Base-by-base conservation (phyloP, 441 rosid genomes). In the Euphorbia neoarborescens region DNA sequence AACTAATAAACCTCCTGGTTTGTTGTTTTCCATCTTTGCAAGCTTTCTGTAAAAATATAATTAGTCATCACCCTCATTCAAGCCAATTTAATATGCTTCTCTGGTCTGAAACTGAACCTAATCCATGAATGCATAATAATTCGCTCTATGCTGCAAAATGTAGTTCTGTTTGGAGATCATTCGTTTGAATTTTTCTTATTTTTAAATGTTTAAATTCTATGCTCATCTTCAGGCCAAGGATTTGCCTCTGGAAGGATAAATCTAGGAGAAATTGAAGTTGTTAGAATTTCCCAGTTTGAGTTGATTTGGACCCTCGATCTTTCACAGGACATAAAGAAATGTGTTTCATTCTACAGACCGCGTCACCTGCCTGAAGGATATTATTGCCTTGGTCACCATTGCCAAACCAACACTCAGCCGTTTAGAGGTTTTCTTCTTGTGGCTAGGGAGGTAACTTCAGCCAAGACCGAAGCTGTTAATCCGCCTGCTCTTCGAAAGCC, bases 181-280 rank as follows among this genome's bases (percentile, higher is more conserved):
- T 34, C 57, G 70, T 17, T 50, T 59, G 25, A 15, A 37, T 17
- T 14, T 40, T 12, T 8, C 37, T 3, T 35, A 27, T 35, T 27
- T 74, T 44, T 32, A 20, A 70, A 27, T 35, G 17, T 67, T 50
- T 28, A 32, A 20, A 69, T 65, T 42, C 35, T 51, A 25, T 75
- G 71, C 53, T 58, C 76, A 42, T 66, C 53, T 71, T 71, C 79
- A 88, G 94, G 92, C 73, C 79, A 69, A 50, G 96, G 85, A 66
- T 92, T 90, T 85, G 87, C 87, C 59, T 71, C 83, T 2, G 91
- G 91, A 70, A 89, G 77, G 74, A 83, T 90, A 79, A 77, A 68
- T 72, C 84, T 92, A 7, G 91, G 94, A 27, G 88, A 87, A 67
- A 71, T 92, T 58, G 82, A 86, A 83, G 90, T 87, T 62, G 51